Evolutionary conservation across 495 filamentous ascomycete genomes (phyloP).

Genomic region (Trichoderma reesei): DNA sequence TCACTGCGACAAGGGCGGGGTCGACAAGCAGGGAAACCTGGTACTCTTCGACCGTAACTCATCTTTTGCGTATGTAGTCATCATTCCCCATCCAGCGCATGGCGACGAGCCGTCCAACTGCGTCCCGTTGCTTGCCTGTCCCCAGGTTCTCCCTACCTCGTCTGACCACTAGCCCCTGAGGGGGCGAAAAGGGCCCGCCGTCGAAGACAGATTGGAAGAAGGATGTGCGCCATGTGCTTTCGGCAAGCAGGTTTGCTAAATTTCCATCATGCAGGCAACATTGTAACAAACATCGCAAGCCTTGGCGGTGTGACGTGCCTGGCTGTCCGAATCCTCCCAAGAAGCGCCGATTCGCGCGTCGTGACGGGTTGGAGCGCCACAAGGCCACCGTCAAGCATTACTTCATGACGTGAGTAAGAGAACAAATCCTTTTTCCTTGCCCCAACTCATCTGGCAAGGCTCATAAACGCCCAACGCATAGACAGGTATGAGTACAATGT

Average conservation of each 20-base stretch:
- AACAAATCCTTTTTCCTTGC: not conserved
- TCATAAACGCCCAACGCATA: not conserved
- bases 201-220: not conserved
- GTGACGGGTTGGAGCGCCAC: constrained; percentile 9
- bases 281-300: constrained; percentile 10
- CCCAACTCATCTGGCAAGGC: not conserved
- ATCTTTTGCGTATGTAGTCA: constrained; percentile 3
- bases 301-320: constrained; percentile 4
- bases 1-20: not conserved
- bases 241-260: constrained; percentile 3
- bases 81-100: not conserved
- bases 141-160: not conserved
- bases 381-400: constrained; percentile 5
- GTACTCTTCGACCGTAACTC: constrained; percentile 8
- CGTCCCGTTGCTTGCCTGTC: no score
- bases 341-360: constrained; percentile 5
- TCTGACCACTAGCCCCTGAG: not conserved
- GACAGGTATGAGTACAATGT: not conserved
- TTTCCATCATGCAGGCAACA: constrained; percentile 4
- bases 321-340: constrained; percentile 9
- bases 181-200: not conserved
- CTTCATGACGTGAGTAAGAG: constrained; percentile 1
- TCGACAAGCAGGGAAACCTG: constrained; percentile 3
- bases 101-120: no score
- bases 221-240: not conserved